Evolutionary conservation across 2,329 filamentous ascomycete species (phyloP), one percentile per base, ranked within the genome.

Genomic region (Arthrobotrys iridis): DNA sequence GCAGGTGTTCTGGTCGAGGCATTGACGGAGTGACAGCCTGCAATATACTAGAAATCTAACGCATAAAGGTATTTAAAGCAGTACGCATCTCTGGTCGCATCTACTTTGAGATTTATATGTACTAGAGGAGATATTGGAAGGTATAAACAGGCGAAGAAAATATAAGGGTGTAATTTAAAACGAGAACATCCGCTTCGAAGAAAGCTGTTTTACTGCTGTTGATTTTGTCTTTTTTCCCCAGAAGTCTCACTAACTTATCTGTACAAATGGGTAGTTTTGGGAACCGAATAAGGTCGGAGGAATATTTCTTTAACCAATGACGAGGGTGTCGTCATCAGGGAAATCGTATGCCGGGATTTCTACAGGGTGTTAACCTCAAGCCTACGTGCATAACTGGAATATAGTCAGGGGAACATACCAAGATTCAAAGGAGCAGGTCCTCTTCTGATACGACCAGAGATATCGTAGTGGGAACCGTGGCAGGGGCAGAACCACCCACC

Each of bases 401-500:
- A 13, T 35, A 13, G 4, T 35, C 22, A 24, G 10, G 8, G 15
- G 83, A 79, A 94, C 79, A 98, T 89, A 87, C 98, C 95, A 82
- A 99, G 89, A 88, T 99, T 99, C 82, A 99, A 89, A 79, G 95
- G 95, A 77, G 95, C 95, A 78, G 95, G 95, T 79, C 95, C 95
- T 88, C 92, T 97, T 87, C 95, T 90, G 88, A 97, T 92, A 85
- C 95, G 93, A 84, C 95, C 95, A 78, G 93, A 98, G 84, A 99
- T 98, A 84, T 99, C 95, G 89, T 99, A 99, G 88, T 99, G 95
- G 80, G 93, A 97, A 84, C 95, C 95, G 89, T 99, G 95, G 91
- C 95, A 99, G 79, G 95, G 95, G 88, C 95, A 99, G 91, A 99
- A 99, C 95, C 95, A 99, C 83, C 95, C 95, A 83, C 95, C 95